Percentiles rank a stretch among this genome's conserved stretches.
phyloP scores from a whole-genome alignment of 23 red algal species.

The Gracilaria gracilis region DNA sequence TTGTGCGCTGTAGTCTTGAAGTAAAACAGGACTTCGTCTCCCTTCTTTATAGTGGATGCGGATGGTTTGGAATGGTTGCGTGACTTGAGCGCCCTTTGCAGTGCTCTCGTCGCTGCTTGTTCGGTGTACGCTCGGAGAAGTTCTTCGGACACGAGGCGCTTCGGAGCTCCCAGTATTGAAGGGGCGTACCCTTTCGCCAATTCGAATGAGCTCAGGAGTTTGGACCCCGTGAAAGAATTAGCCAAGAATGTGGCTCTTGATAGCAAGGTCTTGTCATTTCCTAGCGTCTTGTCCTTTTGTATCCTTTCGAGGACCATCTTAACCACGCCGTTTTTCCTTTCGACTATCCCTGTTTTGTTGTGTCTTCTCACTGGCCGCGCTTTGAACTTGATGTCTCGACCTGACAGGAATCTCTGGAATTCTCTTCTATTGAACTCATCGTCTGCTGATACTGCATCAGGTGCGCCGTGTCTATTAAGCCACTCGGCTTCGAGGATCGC shows the following conservation, averaged over 20 bases:
- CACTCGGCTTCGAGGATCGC: not conserved
- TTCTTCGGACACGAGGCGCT: no score
- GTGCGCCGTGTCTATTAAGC: not conserved
- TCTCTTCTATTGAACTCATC: no score
- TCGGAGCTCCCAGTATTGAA: not conserved
- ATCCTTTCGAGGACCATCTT: not conserved
- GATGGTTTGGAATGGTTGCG: no score
- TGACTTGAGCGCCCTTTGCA: no score
- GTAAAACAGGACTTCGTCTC: not conserved
- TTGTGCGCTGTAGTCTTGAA: not conserved
- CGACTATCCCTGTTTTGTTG: conserved; percentile 21
- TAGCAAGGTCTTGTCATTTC: no score
- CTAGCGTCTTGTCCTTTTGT: not conserved
- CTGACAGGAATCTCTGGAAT: not conserved
- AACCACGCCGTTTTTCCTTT: not conserved
- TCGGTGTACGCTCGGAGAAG: no score
- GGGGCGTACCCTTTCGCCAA: no score
- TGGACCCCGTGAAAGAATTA: no score
- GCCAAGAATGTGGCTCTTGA: conserved; percentile 16
- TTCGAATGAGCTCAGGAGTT: no score
- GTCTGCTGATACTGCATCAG: not conserved
- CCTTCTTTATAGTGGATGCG: no score
- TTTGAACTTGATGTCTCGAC: not conserved
- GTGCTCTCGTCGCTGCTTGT: no score
- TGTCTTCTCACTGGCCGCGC: conserved; percentile 1